These are phyloP conservation scores for Selaginella tamariscina DNA, from an alignment of 75 land plant genomes.

Conservation along the genomic window DNA sequence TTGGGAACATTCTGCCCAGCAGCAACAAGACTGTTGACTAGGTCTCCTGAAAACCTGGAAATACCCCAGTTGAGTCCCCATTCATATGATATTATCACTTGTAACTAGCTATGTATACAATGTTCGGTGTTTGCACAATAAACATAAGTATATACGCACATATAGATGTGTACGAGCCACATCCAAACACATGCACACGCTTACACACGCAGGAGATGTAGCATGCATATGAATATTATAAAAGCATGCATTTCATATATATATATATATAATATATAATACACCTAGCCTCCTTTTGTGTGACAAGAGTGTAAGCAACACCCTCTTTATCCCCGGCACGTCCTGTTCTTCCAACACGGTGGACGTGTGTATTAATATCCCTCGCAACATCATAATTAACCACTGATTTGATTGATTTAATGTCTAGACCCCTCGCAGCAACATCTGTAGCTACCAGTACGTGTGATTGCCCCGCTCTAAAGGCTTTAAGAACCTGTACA, in stretches of 20 bases:
- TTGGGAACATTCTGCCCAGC: slow-evolving; percentile 81
- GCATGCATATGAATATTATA: too few relatives aligned
- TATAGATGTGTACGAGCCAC: too few relatives aligned
- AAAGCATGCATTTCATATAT: too few relatives aligned
- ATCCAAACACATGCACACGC: too few relatives aligned
- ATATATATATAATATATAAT: too few relatives aligned
- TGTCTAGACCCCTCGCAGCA: slow-evolving; percentile 96
- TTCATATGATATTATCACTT: too few relatives aligned
- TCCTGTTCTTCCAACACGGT: slow-evolving; percentile 95
- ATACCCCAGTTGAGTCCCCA: too few relatives aligned
- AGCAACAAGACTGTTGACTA: slow-evolving; percentile 82
- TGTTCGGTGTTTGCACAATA: too few relatives aligned
- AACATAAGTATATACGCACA: too few relatives aligned
- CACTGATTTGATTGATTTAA: slow-evolving; percentile 93
- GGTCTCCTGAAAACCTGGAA: slow-evolving; percentile 94
- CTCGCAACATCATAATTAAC: slow-evolving; percentile 89
- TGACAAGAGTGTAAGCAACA: slow-evolving; percentile 79
- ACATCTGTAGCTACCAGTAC: slow-evolving; percentile 96
- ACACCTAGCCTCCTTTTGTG: slow-evolving; percentile 85
- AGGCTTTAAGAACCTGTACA: slow-evolving; percentile 79
- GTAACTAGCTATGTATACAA: too few relatives aligned
- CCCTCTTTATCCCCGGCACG: slow-evolving; percentile 99
- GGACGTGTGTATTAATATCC: slow-evolving; percentile 99
- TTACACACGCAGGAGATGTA: too few relatives aligned
- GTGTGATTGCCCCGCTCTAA: slow-evolving; percentile 72